These are phyloP conservation scores for Salix arbutifolia DNA, from an alignment of 345 rosid genomes.

Conservation along the genomic window DNA sequence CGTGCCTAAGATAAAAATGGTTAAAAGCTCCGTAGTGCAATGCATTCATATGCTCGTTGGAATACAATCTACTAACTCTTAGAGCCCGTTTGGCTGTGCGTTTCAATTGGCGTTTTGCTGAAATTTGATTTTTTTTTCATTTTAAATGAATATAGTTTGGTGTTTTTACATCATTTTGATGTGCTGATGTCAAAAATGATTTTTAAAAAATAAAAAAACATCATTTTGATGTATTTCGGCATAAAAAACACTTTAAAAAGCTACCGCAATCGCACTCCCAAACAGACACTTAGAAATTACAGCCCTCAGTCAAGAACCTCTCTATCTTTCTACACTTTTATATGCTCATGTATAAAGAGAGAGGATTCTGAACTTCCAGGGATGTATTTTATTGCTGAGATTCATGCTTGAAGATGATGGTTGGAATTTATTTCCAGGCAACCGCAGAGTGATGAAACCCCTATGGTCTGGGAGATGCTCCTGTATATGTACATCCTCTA, in stretches of 20 bases:
- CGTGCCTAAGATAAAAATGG: neutral
- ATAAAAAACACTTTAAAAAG: no score
- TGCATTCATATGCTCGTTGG: neutral
- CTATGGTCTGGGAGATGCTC: slow-evolving; percentile 96
- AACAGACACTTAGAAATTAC: no score
- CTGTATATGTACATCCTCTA: slow-evolving; percentile 81
- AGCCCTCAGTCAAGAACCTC: neutral
- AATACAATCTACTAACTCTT: neutral
- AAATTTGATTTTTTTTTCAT: no score
- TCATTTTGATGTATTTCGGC: no score
- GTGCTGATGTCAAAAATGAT: no score
- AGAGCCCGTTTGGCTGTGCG: no score
- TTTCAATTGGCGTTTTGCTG: no score
- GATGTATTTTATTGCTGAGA: neutral
- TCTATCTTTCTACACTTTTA: neutral
- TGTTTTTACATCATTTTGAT: no score
- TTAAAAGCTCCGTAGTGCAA: neutral
- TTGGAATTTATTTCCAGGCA: slow-evolving; percentile 45
- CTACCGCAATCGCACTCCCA: no score
- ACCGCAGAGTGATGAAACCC: slow-evolving; percentile 90
- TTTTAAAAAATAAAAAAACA: no score
- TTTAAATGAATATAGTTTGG: no score
- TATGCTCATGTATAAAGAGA: neutral
- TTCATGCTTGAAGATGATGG: neutral
- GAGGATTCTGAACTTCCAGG: neutral